Conservation (phyloP, 441 rosid genomes). For the Euphorbia schlechtendalii region DNA sequence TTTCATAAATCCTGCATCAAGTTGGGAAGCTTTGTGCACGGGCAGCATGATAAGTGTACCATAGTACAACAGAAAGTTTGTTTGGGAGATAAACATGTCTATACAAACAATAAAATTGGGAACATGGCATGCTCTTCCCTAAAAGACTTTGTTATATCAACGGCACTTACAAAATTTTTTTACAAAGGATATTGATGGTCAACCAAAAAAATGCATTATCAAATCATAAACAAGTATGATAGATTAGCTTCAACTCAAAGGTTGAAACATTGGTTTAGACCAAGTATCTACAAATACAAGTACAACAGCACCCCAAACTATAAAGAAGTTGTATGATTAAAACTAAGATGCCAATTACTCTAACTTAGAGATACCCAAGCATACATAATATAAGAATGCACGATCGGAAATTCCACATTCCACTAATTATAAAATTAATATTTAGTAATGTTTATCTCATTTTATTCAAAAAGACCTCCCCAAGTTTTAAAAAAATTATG, state of each 20-base stretch:
- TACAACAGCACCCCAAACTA: neutral
- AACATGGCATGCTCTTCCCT: neutral
- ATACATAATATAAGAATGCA: neutral
- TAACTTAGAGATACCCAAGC: neutral
- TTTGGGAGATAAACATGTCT: neutral
- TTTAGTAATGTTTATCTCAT: neutral
- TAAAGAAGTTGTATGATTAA: neutral
- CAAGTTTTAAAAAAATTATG: neutral
- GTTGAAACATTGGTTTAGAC: neutral
- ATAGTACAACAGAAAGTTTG: neutral
- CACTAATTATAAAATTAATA: neutral
- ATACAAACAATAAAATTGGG: neutral
- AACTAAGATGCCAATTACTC: neutral
- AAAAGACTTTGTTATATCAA: neutral
- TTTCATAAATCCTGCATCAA: too few species aligned
- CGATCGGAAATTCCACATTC: neutral
- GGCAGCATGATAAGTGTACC: neutral
- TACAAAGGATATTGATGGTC: too few species aligned
- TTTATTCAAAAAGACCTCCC: neutral
- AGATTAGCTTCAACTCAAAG: neutral
- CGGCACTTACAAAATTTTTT: neutral
- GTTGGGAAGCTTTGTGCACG: too few species aligned
- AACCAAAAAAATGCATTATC: neutral
- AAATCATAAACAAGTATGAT: neutral
- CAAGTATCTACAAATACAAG: neutral